Conservation (phyloP, 108 stramenopile species). For the Cyclotella atomus region DNA sequence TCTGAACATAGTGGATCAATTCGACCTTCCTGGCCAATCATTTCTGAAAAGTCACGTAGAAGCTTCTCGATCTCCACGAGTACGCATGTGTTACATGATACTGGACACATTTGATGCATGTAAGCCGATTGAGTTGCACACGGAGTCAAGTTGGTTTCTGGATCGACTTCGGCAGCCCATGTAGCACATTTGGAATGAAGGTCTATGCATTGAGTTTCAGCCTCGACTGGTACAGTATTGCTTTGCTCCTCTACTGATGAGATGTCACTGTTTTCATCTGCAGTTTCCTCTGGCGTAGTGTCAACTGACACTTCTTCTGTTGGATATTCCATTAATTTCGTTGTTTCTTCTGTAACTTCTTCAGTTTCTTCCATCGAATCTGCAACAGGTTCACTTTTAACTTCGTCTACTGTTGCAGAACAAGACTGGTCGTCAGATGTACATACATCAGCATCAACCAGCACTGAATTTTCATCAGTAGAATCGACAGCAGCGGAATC, state of each 20-base stretch:
- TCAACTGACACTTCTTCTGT: neutral
- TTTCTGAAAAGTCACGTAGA: neutral
- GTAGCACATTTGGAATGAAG: neutral
- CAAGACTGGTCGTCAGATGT: neutral
- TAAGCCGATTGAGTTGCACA: slow-evolving; percentile 50
- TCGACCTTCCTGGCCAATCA: neutral
- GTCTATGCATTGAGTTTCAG: neutral
- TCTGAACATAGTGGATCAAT: slow-evolving; percentile 20
- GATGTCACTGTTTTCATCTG: neutral
- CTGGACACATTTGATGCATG: slow-evolving; percentile 40
- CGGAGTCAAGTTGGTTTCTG: neutral
- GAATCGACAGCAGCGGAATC: no score
- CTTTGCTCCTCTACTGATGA: neutral
- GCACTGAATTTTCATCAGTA: neutral
- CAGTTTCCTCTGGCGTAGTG: neutral
- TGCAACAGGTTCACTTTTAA: neutral
- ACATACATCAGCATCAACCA: neutral
- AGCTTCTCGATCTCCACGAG: neutral
- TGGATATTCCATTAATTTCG: neutral
- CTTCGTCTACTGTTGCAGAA: neutral
- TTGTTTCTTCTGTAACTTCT: neutral
- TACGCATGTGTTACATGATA: slow-evolving; percentile 14
- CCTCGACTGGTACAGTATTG: neutral
- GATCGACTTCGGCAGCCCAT: neutral
- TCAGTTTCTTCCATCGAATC: neutral